phyloP scores from a whole-genome alignment of 1,284 basidiomycete species.

The Ganoderma leucocontextum region DNA sequence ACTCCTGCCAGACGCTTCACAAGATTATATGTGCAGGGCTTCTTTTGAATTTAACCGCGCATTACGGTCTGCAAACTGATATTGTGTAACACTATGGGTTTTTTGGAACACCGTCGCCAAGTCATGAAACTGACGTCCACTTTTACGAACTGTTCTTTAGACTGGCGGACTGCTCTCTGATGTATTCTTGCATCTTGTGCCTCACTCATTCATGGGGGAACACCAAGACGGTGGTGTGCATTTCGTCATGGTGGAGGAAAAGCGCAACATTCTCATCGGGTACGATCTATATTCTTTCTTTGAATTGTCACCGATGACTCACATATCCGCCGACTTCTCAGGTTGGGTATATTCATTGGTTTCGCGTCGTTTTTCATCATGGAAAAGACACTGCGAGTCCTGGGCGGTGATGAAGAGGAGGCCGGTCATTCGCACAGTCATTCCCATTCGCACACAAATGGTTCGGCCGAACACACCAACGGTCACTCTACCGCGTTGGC shows the following conservation, averaged over 20 bases:
- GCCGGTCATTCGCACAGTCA: conserved; percentile 59
- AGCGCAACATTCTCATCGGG: conserved; percentile 89
- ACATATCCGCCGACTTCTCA: conserved; percentile 38
- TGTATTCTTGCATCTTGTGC: conserved; percentile 89
- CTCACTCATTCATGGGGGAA: conserved; percentile 91
- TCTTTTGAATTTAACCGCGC: neutral
- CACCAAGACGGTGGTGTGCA: conserved; percentile 73
- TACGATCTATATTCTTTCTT: conserved; percentile 42
- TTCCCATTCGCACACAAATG: conserved; percentile 58
- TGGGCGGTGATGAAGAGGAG: conserved; percentile 65
- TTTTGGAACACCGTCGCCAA: neutral
- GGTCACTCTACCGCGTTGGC: conserved; percentile 46
- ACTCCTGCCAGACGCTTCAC: neutral
- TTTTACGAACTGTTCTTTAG: conserved; percentile 45
- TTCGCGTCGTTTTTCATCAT: conserved; percentile 91
- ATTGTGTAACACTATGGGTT: neutral
- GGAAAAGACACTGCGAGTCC: conserved; percentile 88
- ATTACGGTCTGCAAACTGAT: neutral
- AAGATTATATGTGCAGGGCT: neutral
- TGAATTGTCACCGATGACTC: neutral
- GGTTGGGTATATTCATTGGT: conserved; percentile 83
- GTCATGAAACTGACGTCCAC: neutral
- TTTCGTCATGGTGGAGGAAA: conserved; percentile 86
- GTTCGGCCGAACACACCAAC: conserved; percentile 32
- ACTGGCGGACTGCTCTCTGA: conserved; percentile 91